These are phyloP conservation scores for Trypanosoma brucei DNA, from an alignment of 208 protist species.

Conservation along the genomic window DNA sequence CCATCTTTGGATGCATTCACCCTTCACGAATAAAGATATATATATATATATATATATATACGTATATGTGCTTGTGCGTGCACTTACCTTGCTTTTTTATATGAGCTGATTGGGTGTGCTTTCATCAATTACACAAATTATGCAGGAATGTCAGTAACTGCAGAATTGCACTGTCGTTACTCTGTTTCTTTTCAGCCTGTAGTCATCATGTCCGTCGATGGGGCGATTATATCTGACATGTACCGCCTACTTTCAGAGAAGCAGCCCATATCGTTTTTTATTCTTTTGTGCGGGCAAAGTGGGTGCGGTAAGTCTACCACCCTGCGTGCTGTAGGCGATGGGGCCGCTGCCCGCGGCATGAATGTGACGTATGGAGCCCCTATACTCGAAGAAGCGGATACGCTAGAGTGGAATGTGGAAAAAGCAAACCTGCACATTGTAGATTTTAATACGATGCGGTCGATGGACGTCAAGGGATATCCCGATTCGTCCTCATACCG, in stretches of 20 bases:
- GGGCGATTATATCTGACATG: conserved; percentile 34
- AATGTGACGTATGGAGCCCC: conserved; percentile 7
- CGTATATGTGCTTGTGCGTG: too few relatives aligned
- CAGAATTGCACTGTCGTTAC: neutral
- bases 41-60: too few relatives aligned
- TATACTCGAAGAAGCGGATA: neutral
- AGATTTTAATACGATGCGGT: conserved; percentile 24
- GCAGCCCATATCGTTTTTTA: conserved; percentile 15
- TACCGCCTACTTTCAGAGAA: conserved; percentile 18
- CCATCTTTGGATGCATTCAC: too few relatives aligned
- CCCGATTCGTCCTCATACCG: conserved; percentile 2
- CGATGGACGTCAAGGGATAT: conserved; percentile 3
- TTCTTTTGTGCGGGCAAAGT: conserved; percentile 25
- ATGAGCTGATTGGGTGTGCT: too few relatives aligned
- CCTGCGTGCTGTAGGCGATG: conserved; percentile 13
- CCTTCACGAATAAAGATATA: too few relatives aligned
- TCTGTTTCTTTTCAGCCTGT: conserved; percentile 17
- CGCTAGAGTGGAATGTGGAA: neutral
- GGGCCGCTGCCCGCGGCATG: conserved; percentile 14
- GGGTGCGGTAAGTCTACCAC: conserved; percentile 28
- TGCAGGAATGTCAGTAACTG: neutral
- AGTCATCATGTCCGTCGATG: conserved; percentile 44
- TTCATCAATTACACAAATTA: too few relatives aligned
- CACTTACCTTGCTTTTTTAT: too few relatives aligned
- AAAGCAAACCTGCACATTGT: conserved; percentile 9